Base-by-base conservation (phyloP, 176 grass and related monocot genomes). In the Musa beccarii region DNA sequence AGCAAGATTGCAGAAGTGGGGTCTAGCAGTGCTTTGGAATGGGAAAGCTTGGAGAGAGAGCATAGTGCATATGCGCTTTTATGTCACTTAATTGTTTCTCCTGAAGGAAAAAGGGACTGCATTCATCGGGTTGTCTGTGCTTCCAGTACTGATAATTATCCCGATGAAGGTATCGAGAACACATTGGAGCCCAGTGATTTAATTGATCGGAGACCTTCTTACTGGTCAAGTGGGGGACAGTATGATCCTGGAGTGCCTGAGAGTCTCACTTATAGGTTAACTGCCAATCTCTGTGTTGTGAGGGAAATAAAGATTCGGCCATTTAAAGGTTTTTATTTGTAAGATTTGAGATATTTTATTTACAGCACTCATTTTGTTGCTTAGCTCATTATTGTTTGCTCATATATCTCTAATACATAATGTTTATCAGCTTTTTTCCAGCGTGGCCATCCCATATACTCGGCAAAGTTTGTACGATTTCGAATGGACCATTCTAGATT, bases 201-300 rank as follows among this genome's bases (percentile, higher is more conserved):
- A 51, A 52, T 87, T 1, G 54, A 86, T 15, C 9, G 22, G 53
- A 80, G 70, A 1, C 19, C 79, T 0, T 98, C 95, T 20, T 98
- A 94, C 78, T 98, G 95, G 95, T 98, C 95, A 49, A 98, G 95
- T 84, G 82, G 82, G 49, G 95, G 90, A 0, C 64, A 89, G 28
- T 70, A 19, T 24, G 79, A 91, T 68, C 75, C 81, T 10, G 25
- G 57, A 76, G 71, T 63, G 10, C 84, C 84, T 2, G 90, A 94
- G 78, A 87, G 75, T 76, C 66, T 98, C 51, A 88, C 65, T 0
- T 98, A 98, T 82, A 81, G 73, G 69, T 84, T 98, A 24, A 28
- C 9, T 52, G 84, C 72, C 2, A 79, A 83, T 63, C 49, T 98
- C 8, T 81, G 76, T 72, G 4, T 93, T 17, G 61, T 98, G 9